Evolutionary conservation across 352 stramenopile species (phyloP).

Genomic region (Globisporangium middletonii): DNA sequence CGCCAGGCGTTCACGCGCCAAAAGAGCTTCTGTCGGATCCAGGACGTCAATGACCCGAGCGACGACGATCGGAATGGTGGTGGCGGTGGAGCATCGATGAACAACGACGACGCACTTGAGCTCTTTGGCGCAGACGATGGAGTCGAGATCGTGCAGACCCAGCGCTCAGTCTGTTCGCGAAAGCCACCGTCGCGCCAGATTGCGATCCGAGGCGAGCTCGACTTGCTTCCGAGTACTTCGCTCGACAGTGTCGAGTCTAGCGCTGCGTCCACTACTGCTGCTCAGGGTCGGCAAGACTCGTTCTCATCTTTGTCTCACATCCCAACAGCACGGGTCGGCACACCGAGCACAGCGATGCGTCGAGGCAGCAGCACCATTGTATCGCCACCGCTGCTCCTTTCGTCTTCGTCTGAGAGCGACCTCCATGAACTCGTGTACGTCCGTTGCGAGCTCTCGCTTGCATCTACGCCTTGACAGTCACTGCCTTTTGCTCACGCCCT

Average conservation of each 20-base stretch:
- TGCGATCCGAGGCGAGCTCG: conserved; percentile 28
- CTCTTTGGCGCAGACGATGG: neutral
- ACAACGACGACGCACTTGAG: conserved; percentile 1
- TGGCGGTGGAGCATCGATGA: neutral
- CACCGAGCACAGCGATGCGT: neutral
- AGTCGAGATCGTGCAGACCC: neutral
- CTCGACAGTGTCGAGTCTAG: neutral
- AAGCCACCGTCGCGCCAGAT: conserved; percentile 22
- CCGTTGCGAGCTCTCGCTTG: too few species aligned
- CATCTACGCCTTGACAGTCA: too few species aligned
- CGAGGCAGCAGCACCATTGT: neutral
- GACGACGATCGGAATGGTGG: neutral
- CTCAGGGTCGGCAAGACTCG: neutral
- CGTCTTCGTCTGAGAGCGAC: conserved; percentile 10
- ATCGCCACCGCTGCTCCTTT: conserved; percentile 4
- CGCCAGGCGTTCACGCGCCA: conserved; percentile 2
- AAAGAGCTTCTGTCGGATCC: conserved; percentile 8
- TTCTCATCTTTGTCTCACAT: neutral
- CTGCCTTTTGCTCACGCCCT: too few species aligned
- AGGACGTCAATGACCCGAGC: conserved; percentile 2
- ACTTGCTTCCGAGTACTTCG: neutral
- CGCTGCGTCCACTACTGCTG: neutral
- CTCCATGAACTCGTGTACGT: conserved; percentile 15
- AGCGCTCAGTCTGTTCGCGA: neutral
- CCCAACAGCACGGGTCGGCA: too few species aligned